A percentile compares a stretch with the other conserved stretches of the same genome.
Evolutionary conservation across 257 asterid genomes (phyloP).

Genomic region (Euphrasia confusa): DNA sequence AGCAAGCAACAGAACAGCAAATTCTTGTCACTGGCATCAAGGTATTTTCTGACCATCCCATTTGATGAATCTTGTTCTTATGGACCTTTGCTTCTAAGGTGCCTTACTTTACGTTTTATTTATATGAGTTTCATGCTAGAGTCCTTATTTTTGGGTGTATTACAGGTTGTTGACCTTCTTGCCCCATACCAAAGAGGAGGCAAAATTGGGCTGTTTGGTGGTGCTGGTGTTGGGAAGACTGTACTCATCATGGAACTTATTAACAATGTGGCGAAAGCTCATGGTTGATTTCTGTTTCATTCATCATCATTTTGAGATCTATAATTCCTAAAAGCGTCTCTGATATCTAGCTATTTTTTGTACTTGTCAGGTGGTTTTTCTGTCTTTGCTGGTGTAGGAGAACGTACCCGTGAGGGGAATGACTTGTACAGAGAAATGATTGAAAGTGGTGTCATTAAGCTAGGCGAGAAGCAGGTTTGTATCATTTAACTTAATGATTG

Average conservation of each 20-base stretch:
- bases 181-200: conserved; percentile 99
- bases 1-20: conserved; percentile 82
- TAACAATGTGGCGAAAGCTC: conserved; percentile 55
- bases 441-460: conserved; percentile 99
- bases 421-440: conserved; percentile 99
- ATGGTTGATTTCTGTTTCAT: conserved; percentile 29
- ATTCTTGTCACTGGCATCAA: conserved; percentile 85
- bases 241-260: conserved; percentile 51
- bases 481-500: background rate
- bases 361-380: conserved; percentile 77
- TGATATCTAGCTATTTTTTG: conserved; percentile 7
- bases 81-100: background rate
- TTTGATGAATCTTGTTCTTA: background rate
- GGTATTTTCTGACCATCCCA: conserved; percentile 32
- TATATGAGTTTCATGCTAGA: background rate
- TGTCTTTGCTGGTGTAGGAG: conserved; percentile 99
- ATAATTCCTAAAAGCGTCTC: background rate
- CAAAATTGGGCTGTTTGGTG: conserved; percentile 65
- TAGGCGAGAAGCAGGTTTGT: conserved; percentile 88
- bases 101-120: background rate
- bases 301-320: background rate
- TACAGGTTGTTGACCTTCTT: conserved; percentile 90
- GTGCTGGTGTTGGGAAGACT: conserved; percentile 50
- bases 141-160: background rate
- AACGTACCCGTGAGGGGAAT: conserved; percentile 97